Conservation (phyloP, 2,329 filamentous ascomycete species). For the Calonectria hongkongensis region DNA sequence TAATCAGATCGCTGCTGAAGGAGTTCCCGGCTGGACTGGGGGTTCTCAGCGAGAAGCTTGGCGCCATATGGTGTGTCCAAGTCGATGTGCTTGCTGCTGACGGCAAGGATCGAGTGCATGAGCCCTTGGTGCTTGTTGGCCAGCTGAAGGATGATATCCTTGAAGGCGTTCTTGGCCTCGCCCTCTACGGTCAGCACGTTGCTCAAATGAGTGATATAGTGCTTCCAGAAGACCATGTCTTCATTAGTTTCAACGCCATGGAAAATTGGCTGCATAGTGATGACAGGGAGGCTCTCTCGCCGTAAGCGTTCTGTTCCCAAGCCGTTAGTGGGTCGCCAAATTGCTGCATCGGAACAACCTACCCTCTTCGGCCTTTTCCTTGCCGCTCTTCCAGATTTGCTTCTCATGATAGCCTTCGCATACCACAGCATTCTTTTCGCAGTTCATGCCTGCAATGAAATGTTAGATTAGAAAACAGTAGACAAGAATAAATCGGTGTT, state of each 20-base stretch:
- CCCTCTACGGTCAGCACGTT: slow-evolving; percentile 88
- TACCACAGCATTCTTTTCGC: slow-evolving; percentile 93
- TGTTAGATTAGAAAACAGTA: slow-evolving; percentile 44
- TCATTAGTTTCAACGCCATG: slow-evolving; percentile 87
- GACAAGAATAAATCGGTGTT: slow-evolving; percentile 3
- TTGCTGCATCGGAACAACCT: slow-evolving; percentile 49
- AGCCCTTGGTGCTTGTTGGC: slow-evolving; percentile 86
- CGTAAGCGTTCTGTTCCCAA: slow-evolving; percentile 68
- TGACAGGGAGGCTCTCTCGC: slow-evolving; percentile 69
- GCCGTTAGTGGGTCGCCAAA: slow-evolving; percentile 37
- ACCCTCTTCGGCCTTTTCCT: slow-evolving; percentile 83
- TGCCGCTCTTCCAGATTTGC: slow-evolving; percentile 90
- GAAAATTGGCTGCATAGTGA: slow-evolving; percentile 81
- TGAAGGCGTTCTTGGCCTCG: slow-evolving; percentile 89
- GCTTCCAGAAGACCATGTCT: slow-evolving; percentile 87
- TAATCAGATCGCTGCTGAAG: slow-evolving; percentile 72
- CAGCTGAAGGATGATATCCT: slow-evolving; percentile 87
- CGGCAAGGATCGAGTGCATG: slow-evolving; percentile 92
- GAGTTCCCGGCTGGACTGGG: slow-evolving; percentile 66
- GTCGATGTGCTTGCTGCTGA: slow-evolving; percentile 86
- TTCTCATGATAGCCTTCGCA: slow-evolving; percentile 94
- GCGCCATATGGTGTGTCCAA: slow-evolving; percentile 73
- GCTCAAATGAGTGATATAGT: slow-evolving; percentile 88
- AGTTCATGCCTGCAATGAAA: slow-evolving; percentile 81
- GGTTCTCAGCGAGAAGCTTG: slow-evolving; percentile 71